These are phyloP conservation scores for Pythium chondricola DNA, from an alignment of 352 stramenopile genomes.

Conservation along the genomic window DNA sequence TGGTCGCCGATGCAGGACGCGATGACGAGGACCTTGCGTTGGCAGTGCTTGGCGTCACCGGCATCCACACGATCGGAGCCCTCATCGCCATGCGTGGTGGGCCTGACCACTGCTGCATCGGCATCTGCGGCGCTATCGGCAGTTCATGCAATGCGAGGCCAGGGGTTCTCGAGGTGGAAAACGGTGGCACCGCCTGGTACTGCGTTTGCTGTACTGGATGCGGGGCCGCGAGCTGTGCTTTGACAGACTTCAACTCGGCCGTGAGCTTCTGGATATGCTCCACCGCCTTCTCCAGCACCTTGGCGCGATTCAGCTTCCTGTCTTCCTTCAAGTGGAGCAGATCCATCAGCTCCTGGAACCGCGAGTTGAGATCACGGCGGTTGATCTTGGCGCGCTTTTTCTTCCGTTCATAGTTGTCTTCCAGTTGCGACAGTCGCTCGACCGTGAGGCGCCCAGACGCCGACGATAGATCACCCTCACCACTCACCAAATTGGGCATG, in stretches of 20 bases:
- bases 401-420: constrained; percentile 67
- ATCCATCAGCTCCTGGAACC: constrained; percentile 65
- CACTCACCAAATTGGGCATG: background rate
- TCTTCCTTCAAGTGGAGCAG: constrained; percentile 50
- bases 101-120: background rate
- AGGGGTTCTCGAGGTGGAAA: background rate
- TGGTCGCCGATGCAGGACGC: too few species aligned
- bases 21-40: too few species aligned
- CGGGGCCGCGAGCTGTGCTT: constrained; percentile 1
- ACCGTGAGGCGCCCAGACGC: constrained; percentile 9
- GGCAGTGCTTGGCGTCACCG: constrained; percentile 1
- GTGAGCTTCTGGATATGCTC: constrained; percentile 51
- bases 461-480: constrained; percentile 2
- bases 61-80: constrained; percentile 14
- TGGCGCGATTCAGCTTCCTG: constrained; percentile 58
- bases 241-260: constrained; percentile 26
- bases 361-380: constrained; percentile 52
- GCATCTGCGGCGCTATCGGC: background rate
- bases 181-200: background rate
- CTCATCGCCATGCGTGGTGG: background rate
- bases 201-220: constrained; percentile 1
- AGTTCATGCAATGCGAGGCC: background rate
- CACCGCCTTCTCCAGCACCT: constrained; percentile 59
- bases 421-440: constrained; percentile 35
- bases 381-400: constrained; percentile 75